A percentile compares a stretch with the other conserved stretches of the same genome.
Evolutionary conservation across 2,329 filamentous ascomycete genomes (phyloP).

Genomic region (Ploettnerulaceae sp.): DNA sequence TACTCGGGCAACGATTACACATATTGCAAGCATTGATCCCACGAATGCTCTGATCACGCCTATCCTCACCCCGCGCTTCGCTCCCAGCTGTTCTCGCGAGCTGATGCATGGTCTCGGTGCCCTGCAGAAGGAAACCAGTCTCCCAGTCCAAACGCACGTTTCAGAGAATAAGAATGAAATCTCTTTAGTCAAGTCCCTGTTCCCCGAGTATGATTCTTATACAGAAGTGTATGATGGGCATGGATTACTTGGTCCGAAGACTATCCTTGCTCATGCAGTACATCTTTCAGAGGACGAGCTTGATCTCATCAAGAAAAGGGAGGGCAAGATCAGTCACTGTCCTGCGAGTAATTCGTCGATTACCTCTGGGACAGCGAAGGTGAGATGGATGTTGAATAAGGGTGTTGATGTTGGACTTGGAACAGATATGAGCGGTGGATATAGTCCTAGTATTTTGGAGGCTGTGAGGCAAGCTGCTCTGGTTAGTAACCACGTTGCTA

Average conservation of each 20-base stretch:
- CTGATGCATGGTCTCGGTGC: constrained; percentile 60
- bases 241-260: constrained; percentile 64
- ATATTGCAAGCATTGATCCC: constrained; percentile 66
- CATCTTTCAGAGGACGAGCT: constrained; percentile 68
- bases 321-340: constrained; percentile 74
- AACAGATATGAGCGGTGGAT: constrained; percentile 88
- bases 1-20: constrained; percentile 55
- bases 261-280: constrained; percentile 80
- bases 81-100: constrained; percentile 54
- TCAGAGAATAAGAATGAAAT: constrained; percentile 77
- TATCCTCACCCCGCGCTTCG: constrained; percentile 73
- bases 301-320: constrained; percentile 53
- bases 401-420: constrained; percentile 80
- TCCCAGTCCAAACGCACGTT: constrained; percentile 84
- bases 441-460: constrained; percentile 74
- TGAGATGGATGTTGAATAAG: constrained; percentile 67
- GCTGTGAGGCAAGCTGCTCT: constrained; percentile 77
- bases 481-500: constrained; percentile 67
- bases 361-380: constrained; percentile 70
- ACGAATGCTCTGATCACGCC: constrained; percentile 61
- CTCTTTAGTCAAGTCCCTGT: constrained; percentile 62
- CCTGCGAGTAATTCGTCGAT: constrained; percentile 81
- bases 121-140: constrained; percentile 55
- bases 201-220: constrained; percentile 62
- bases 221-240: constrained; percentile 72